Evolutionary conservation across 768 basidiomycete species (phyloP), one percentile per base, ranked within the genome.

Genomic region (Termitomyces heimii): DNA sequence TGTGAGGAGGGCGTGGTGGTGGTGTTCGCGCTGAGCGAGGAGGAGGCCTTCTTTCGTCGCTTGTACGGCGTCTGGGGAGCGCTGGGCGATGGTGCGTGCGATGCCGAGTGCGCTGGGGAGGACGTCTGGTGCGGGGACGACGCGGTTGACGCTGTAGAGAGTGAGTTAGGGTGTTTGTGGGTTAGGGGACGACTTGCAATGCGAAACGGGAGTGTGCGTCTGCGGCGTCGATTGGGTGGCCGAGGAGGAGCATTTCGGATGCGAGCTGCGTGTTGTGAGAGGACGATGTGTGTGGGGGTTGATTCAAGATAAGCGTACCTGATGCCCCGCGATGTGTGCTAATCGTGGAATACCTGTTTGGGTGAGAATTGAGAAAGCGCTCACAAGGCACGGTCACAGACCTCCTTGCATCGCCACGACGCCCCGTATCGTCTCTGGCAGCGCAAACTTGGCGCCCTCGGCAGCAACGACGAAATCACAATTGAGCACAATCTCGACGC

Each of bases 11-110:
- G 81, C 75, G 14, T 83, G 77, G 24, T 82, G 77, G 43, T 82
- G 70, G 40, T 77, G n/a, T n/a, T n/a, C 77, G n/a, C 75, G 71
- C 59, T 84, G 79, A 1, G 80, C 72, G 3, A 87, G 68, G 16
- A 88, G 53, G 9, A 94, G 72, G 1, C 79, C 87, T n/a, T 77
- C 74, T 67, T 93, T 94, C 3, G 89, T 87, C 46, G 81, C 77
- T 62, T 88, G 86, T 1, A 93, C 85, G 0, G 91, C 77, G 67
- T 93, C 92, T 0, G 92, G 92, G 1, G 89, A 91, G 63, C 88
- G 89, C 24, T 66, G 65, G 16, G 70, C 70, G 59, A 93, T 84
- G 54, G 79, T 72, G 53, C 75, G 70, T 3, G 92, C 91, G 55
- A 83, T 68, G 4, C 73, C 71, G 29, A 93, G 68, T 2, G 92